Percentiles rank a stretch among this genome's conserved stretches.
These are phyloP conservation scores for Cyathus striatus DNA, from an alignment of 768 basidiomycete genomes.

Conservation along the genomic window DNA sequence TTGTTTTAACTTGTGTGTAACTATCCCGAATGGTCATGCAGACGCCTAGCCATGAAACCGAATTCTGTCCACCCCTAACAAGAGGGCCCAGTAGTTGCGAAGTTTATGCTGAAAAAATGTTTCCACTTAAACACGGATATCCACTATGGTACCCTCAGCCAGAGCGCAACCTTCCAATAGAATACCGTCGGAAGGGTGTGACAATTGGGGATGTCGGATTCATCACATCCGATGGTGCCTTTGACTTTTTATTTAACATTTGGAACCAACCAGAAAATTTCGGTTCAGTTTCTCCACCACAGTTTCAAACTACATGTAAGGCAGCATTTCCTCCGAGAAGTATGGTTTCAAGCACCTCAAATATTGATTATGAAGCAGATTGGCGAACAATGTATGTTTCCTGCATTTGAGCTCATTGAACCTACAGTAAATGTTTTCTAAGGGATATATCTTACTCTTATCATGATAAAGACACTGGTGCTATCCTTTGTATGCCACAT, in stretches of 20 bases:
- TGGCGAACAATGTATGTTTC: background rate
- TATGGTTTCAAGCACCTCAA: background rate
- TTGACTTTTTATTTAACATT: constrained; percentile 5
- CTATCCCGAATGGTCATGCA: too few species aligned
- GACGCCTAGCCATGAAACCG: background rate
- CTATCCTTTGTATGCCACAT: constrained; percentile 7
- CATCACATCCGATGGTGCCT: constrained; percentile 8
- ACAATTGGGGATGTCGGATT: constrained; percentile 11
- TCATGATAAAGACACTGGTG: constrained; percentile 1
- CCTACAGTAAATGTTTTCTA: constrained; percentile 4
- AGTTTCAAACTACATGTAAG: too few species aligned
- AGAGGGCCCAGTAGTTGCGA: background rate
- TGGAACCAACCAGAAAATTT: background rate
- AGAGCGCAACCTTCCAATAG: background rate
- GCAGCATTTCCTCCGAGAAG: too few species aligned
- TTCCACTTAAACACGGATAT: constrained; percentile 2
- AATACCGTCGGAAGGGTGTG: constrained; percentile 3
- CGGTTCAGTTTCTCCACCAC: too few species aligned
- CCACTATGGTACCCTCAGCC: constrained; percentile 6
- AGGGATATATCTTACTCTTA: background rate
- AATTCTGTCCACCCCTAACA: background rate
- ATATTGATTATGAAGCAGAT: background rate
- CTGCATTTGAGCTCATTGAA: background rate
- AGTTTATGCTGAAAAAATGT: constrained; percentile 1
- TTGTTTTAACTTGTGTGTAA: too few species aligned